Evolutionary conservation across 306 rosid species (phyloP), one percentile per base, ranked within the genome.

Genomic region (Casuarina glauca): DNA sequence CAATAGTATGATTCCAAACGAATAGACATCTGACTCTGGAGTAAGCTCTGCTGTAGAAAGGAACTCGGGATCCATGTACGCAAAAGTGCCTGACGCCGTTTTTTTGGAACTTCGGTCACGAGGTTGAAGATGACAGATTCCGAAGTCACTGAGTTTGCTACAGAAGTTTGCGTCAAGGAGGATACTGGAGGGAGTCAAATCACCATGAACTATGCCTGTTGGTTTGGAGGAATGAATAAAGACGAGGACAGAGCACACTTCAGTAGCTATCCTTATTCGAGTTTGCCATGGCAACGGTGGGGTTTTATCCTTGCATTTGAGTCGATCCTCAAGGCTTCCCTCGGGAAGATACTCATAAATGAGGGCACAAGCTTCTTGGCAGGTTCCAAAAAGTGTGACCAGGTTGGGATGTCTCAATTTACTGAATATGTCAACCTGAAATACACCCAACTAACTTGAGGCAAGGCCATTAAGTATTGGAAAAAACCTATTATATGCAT

Each of bases 51-150:
- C 89, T 3, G 81, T 76, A 15, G 79, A 73, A 38, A 83, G 64
- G 70, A 80, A 78, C 76, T 85, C 91, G 11, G 91, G 91, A 74
- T 85, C 91, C 80, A 85, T 74, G 82, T 88, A 88, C 1, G 83
- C 71, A 36, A 81, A 46, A 55, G 91, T 88, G 11, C 91, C 89
- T 48, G 60, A 9, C 16, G 20, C 41, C 16, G 48, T 16, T 17
- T 42, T 10, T 83, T 17, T 64, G 5, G 70, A 64, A 64, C 46
- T 64, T 6, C 41, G 26, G 6, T 16, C 63, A 57, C 20, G 36
- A 0, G 15, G 48, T 17, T 38, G 26, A 1, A 39, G 19, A 64
- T 42, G 70, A 41, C 48, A 64, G 70, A 64, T 64, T 64, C 70
- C 70, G 8, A 64, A 64, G 70, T 64, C 48, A 39, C 13, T 7